These are phyloP conservation scores for Leptographium lundbergii DNA, from an alignment of 2,329 filamentous ascomycete genomes.

Conservation along the genomic window DNA sequence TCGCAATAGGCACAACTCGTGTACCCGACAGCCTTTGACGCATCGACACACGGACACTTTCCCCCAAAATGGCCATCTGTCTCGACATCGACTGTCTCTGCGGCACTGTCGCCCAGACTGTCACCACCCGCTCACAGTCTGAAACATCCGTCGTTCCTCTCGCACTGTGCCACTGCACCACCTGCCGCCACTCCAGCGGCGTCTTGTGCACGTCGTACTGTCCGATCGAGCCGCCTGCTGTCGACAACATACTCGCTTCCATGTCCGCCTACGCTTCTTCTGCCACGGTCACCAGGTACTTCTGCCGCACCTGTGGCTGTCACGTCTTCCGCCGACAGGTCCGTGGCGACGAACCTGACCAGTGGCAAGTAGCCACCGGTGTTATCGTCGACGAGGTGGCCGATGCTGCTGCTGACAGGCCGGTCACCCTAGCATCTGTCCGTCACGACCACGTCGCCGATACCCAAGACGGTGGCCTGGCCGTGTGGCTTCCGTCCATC, in stretches of 20 bases:
- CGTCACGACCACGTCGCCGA: slow-evolving; percentile 16
- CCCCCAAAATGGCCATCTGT: neutral
- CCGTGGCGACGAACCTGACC: neutral
- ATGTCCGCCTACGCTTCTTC: slow-evolving; percentile 12
- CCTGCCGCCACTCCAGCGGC: slow-evolving; percentile 20
- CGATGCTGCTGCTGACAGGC: neutral
- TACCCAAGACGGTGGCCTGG: slow-evolving; percentile 25
- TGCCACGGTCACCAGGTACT: slow-evolving; percentile 17
- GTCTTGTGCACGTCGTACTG: slow-evolving; percentile 26
- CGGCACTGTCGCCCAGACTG: slow-evolving; percentile 5
- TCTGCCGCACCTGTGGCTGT: slow-evolving; percentile 28
- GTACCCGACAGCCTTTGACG: no score
- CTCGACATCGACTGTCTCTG: slow-evolving; percentile 15
- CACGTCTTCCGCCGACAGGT: slow-evolving; percentile 22
- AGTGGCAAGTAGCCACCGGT: slow-evolving; percentile 27
- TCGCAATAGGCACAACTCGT: no score
- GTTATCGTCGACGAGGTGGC: slow-evolving; percentile 13
- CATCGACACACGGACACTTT: neutral
- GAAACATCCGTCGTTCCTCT: slow-evolving; percentile 1
- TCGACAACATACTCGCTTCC: slow-evolving; percentile 1
- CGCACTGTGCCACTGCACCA: slow-evolving; percentile 16
- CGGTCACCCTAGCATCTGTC: neutral
- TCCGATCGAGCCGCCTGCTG: slow-evolving; percentile 13
- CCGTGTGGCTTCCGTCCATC: slow-evolving; percentile 17
- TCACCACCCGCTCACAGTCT: neutral